Base-by-base conservation (phyloP, 768 basidiomycete genomes). In the Suillus spraguei region DNA sequence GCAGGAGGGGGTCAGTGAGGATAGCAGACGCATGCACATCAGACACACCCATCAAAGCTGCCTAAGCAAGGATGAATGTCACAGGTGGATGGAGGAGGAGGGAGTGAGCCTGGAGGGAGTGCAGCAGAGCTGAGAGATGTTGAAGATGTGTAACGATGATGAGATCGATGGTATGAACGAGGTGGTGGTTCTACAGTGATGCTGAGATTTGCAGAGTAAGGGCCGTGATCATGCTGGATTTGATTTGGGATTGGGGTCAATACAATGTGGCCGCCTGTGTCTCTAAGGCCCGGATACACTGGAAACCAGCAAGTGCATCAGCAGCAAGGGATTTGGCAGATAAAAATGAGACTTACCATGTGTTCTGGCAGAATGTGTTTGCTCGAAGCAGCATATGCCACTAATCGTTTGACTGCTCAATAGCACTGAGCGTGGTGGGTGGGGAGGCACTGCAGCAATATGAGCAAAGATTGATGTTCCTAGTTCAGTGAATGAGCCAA, bases 241-340 rank as follows among this genome's bases (percentile, higher is more conserved):
- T 66, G 68, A 22, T 70, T 69, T 28, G 71, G 74, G 28, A 78
- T 71, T 49, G 68, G 71, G 0, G 74, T 67, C 39, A 79, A 72
- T 33, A 81, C 78, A 65, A 84, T 75, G 35, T 76, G 77, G 0
- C 81, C 81, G 24, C 79, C 80, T 36, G 79, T 79, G 3, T 82
- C 81, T 1, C 66, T 67, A 50, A 86, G 74, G 66, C n/a, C n/a
- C n/a, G n/a, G n/a, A 84, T 75, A 13, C 83, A 76, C 4, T 75
- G 60, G 66, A 85, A 87, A 1, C 78, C 77, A 0, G 74, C 73
- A 32, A 86, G 79, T 3, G 84, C 84, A 53, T 89, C 87, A 0
- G 79, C 70, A 1, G 79, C 77, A 35, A 81, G 78, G 42, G 78
- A 42, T 46, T 87, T 35, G 3, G 36, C 11, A 2, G 36, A 38